Conservation (phyloP, 495 filamentous ascomycete genomes). For the Tuber brumale region DNA sequence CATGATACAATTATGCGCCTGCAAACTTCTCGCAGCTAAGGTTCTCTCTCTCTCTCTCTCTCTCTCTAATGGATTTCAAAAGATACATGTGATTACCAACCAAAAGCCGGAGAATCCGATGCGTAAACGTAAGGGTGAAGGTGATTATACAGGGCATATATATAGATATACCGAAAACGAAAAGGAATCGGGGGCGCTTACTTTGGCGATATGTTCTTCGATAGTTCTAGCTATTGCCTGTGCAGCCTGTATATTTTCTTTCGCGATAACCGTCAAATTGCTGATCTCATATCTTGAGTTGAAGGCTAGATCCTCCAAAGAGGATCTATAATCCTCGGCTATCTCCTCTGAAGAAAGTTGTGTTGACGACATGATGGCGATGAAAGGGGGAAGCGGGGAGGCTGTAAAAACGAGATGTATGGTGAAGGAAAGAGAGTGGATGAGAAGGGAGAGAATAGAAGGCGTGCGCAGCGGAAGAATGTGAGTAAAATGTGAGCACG, state of each 20-base stretch:
- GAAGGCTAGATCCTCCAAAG: slow-evolving; percentile 78
- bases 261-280: slow-evolving; percentile 90
- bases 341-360: slow-evolving; percentile 66
- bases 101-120: neutral
- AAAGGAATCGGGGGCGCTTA: slow-evolving; percentile 51
- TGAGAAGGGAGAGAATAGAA: neutral
- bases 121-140: neutral
- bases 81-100: slow-evolving; percentile 6
- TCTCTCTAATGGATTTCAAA: neutral
- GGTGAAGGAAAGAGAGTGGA: neutral
- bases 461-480: neutral
- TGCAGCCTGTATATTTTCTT: slow-evolving; percentile 91
- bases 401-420: neutral
- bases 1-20: neutral
- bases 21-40: neutral
- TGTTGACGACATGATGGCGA: slow-evolving; percentile 30
- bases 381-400: neutral
- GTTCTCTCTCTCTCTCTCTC: neutral
- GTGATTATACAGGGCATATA: neutral
- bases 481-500: neutral
- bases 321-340: slow-evolving; percentile 88
- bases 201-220: slow-evolving; percentile 85
- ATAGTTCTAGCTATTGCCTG: slow-evolving; percentile 80
- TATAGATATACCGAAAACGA: slow-evolving; percentile 6
- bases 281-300: slow-evolving; percentile 90